phyloP scores from a whole-genome alignment of 176 grass and related monocot genomes.

The barley (Hordeum vulgare) region MorexV3_pseudomolecules_assembly NC_058521.1:563129168-563129667 shows the following conservation, averaged over 20 bases:
- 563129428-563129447: neutral
- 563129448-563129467: neutral
- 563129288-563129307: too few species aligned
- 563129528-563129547: slow-evolving; percentile 35
- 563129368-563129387: neutral
- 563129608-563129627: neutral
- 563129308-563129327: too few species aligned
- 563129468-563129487: neutral
- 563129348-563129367: neutral
- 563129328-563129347: too few species aligned
- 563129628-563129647: neutral
- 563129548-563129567: slow-evolving; percentile 15
- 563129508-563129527: slow-evolving; percentile 29
- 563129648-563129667: neutral
- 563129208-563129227: too few species aligned
- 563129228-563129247: too few species aligned
- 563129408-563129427: neutral
- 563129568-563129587: neutral
- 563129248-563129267: too few species aligned
- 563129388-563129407: neutral
- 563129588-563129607: neutral
- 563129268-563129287: too few species aligned
- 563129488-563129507: slow-evolving; percentile 16
- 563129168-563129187: too few species aligned
- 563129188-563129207: too few species aligned